These are phyloP conservation scores for Picea mariana DNA, from an alignment of 83 land plant genomes.

Conservation along the genomic window DNA sequence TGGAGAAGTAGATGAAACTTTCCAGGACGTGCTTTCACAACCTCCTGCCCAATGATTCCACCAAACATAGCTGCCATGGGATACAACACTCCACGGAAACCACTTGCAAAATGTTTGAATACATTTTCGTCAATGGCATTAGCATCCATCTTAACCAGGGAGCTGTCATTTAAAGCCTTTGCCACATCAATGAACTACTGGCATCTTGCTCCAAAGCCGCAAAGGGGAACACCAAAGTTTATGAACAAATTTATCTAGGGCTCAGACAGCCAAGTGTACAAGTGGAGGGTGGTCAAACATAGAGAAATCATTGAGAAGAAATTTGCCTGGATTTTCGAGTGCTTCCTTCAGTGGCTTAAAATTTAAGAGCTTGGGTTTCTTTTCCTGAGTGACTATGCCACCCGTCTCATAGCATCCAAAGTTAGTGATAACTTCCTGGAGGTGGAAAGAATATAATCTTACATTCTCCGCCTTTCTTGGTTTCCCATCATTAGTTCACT, in stretches of 20 bases:
- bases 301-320: conserved; percentile 86
- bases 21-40: conserved; percentile 90
- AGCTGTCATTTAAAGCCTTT: conserved; percentile 51
- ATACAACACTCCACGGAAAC: conserved; percentile 78
- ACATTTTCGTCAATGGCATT: conserved; percentile 65
- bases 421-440: conserved; percentile 84
- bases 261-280: conserved; percentile 87
- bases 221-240: conserved; percentile 70
- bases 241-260: conserved; percentile 61
- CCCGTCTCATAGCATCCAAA: conserved; percentile 73
- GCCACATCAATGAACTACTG: conserved; percentile 41
- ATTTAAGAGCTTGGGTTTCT: conserved; percentile 75
- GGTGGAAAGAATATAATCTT: conserved; percentile 75
- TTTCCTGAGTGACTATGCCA: conserved; percentile 94
- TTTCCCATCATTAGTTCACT: conserved; percentile 91
- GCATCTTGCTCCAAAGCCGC: conserved; percentile 79
- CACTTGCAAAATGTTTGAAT: conserved; percentile 74
- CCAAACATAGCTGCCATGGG: conserved; percentile 99
- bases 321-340: conserved; percentile 73
- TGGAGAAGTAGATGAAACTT: conserved; percentile 90
- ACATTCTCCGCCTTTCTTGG: conserved; percentile 75
- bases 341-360: conserved; percentile 77
- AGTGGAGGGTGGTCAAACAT: conserved; percentile 91
- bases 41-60: conserved; percentile 93
- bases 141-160: conserved; percentile 45